Conservation (phyloP, 495 filamentous ascomycete species). For the Aspergillus ostianus region DNA sequence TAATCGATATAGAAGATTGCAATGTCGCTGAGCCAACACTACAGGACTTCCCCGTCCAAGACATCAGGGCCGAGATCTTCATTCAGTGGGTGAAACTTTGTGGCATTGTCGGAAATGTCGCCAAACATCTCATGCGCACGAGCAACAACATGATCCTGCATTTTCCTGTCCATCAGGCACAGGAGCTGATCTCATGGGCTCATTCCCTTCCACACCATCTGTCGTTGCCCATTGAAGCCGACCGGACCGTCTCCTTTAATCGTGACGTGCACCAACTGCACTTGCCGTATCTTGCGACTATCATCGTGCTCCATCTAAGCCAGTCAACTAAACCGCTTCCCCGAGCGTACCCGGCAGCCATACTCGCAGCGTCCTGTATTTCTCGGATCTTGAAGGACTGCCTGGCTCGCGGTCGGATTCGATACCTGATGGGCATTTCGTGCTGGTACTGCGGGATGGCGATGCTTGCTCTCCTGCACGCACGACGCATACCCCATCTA, state of each 20-base stretch:
- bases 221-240: slow-evolving; percentile 27
- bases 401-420: slow-evolving; percentile 29
- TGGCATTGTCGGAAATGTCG: slow-evolving; percentile 32
- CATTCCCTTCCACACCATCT: slow-evolving; percentile 29
- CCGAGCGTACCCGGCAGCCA: slow-evolving; percentile 32
- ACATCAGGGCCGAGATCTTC: slow-evolving; percentile 32
- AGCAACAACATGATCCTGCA: slow-evolving; percentile 3
- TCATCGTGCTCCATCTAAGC: slow-evolving; percentile 36
- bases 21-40: slow-evolving; percentile 29
- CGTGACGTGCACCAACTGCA: slow-evolving; percentile 37
- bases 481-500: slow-evolving; percentile 25
- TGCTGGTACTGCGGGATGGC: slow-evolving; percentile 40
- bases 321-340: slow-evolving; percentile 29
- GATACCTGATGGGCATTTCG: slow-evolving; percentile 39
- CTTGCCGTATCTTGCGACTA: slow-evolving; percentile 35
- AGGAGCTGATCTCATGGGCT: slow-evolving; percentile 33
- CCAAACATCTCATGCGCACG: slow-evolving; percentile 29
- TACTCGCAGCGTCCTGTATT: slow-evolving; percentile 35
- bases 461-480: slow-evolving; percentile 35
- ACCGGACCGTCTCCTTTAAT: slow-evolving; percentile 28
- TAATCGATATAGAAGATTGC: slow-evolving; percentile 37
- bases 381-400: slow-evolving; percentile 34
- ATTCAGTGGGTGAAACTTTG: slow-evolving; percentile 35
- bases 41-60: slow-evolving; percentile 26
- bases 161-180: slow-evolving; percentile 25